Evolutionary conservation across 495 filamentous ascomycete genomes (phyloP).

Genomic region (Penicillium pancosmium): DNA sequence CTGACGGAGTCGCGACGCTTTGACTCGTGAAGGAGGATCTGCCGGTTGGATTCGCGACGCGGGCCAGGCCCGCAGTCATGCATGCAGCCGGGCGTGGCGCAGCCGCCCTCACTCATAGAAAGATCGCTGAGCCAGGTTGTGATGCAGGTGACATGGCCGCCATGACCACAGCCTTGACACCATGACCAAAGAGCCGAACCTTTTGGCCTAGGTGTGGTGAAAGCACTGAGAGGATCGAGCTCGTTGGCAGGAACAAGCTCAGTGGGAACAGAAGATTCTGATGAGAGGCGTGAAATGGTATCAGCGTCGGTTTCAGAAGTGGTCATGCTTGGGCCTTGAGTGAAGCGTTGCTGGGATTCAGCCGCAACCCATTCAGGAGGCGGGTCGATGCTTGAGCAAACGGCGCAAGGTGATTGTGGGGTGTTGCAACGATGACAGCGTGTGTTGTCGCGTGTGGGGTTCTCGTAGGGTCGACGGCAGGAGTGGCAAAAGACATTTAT

Average conservation of each 20-base stretch:
- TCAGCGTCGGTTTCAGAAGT: slow-evolving; percentile 23
- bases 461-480: slow-evolving; percentile 50
- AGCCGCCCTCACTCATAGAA: slow-evolving; percentile 66
- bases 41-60: slow-evolving; percentile 51
- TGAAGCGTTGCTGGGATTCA: slow-evolving; percentile 14
- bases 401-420: slow-evolving; percentile 46
- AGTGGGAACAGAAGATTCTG: slow-evolving; percentile 34
- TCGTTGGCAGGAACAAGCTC: slow-evolving; percentile 35
- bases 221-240: slow-evolving; percentile 13
- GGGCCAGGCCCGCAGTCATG: slow-evolving; percentile 72
- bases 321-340: slow-evolving; percentile 10
- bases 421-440: slow-evolving; percentile 49
- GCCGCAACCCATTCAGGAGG: slow-evolving; percentile 52
- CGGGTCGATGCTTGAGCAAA: slow-evolving; percentile 50
- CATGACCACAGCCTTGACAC: slow-evolving; percentile 76
- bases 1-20: slow-evolving; percentile 42
- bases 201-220: slow-evolving; percentile 29
- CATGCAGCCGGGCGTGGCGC: slow-evolving; percentile 71
- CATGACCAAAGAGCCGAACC: slow-evolving; percentile 61
- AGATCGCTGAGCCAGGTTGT: slow-evolving; percentile 63
- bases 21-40: slow-evolving; percentile 35
- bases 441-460: slow-evolving; percentile 43
- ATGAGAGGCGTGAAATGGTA: slow-evolving; percentile 28
- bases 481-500: slow-evolving; percentile 53
- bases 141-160: slow-evolving; percentile 71